Percentiles rank a stretch among this genome's conserved stretches.
Conservation (phyloP, 2,329 filamentous ascomycete genomes). For the Zasmidium cellare region DNA sequence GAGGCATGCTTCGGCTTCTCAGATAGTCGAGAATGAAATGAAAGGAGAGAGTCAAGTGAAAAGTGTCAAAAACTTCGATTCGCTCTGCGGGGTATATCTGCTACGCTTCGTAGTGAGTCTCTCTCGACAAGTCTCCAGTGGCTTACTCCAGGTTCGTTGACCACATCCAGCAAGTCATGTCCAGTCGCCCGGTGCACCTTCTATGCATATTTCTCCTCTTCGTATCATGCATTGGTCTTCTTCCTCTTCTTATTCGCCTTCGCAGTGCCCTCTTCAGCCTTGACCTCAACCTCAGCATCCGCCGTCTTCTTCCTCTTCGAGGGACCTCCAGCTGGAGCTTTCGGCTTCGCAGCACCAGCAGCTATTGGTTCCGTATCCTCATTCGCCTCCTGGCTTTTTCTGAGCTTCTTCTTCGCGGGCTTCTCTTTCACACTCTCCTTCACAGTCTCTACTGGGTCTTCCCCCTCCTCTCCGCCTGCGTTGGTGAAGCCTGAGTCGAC, state of each 20-base stretch:
- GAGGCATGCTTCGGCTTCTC: neutral
- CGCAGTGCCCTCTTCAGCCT: neutral
- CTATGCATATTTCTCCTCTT: neutral
- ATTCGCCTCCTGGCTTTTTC: neutral
- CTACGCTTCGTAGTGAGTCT: too few species aligned
- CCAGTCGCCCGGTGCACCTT: neutral
- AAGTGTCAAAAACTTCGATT: too few species aligned
- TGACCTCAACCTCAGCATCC: neutral
- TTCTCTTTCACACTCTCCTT: conserved; percentile 2
- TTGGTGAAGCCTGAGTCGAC: conserved; percentile 1
- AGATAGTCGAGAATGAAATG: too few species aligned
- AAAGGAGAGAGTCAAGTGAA: neutral
- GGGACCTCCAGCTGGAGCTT: neutral
- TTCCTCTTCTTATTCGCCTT: conserved; percentile 9
- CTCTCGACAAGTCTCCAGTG: too few species aligned
- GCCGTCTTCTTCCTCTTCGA: conserved; percentile 4
- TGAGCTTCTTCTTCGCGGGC: conserved; percentile 11
- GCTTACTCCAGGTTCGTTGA: too few species aligned
- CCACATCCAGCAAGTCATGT: neutral
- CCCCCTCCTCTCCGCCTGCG: conserved; percentile 7
- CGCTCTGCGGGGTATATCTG: too few species aligned
- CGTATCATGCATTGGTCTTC: neutral
- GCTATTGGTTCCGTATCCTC: neutral
- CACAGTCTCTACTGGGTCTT: neutral
- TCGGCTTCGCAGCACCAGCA: neutral